Evolutionary conservation across 2,329 filamentous ascomycete species (phyloP).

Genomic region (Fusarium papillatum): DNA sequence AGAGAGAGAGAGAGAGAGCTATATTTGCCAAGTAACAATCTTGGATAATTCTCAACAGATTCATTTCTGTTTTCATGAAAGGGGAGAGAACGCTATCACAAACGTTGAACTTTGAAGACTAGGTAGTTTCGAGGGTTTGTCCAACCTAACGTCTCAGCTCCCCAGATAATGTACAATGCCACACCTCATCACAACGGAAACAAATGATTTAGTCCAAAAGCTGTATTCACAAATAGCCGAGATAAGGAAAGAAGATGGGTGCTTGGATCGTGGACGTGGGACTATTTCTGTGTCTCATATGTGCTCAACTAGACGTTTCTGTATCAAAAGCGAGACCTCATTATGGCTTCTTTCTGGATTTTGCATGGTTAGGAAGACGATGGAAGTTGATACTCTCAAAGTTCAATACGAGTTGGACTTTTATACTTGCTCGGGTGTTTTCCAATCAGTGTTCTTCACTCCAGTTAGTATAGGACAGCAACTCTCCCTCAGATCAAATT

Average conservation of each 20-base stretch:
- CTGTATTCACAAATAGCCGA: too few relatives aligned
- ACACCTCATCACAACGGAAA: not conserved
- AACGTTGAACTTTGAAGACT: not conserved
- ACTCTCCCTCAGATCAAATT: not conserved
- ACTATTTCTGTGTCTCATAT: conserved; percentile 2
- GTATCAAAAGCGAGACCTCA: not conserved
- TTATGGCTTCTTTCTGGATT: not conserved
- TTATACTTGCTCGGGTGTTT: too few relatives aligned
- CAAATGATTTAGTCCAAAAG: not conserved
- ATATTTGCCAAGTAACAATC: not conserved
- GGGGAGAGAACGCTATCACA: not conserved
- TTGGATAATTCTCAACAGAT: not conserved
- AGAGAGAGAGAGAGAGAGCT: not conserved
- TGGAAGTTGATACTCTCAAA: not conserved
- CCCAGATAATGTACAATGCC: not conserved
- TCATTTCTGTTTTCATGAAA: not conserved
- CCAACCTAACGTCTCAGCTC: not conserved
- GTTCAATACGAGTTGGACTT: not conserved
- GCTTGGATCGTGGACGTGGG: not conserved
- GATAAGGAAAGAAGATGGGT: not conserved
- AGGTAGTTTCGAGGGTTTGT: not conserved
- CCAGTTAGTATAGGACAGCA: not conserved
- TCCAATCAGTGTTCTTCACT: not conserved
- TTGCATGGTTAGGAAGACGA: not conserved
- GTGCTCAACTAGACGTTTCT: conserved; percentile 2